phyloP scores from a whole-genome alignment of 1,284 basidiomycete genomes.

The Sporisorium iseilematis-ciliati region DNA sequence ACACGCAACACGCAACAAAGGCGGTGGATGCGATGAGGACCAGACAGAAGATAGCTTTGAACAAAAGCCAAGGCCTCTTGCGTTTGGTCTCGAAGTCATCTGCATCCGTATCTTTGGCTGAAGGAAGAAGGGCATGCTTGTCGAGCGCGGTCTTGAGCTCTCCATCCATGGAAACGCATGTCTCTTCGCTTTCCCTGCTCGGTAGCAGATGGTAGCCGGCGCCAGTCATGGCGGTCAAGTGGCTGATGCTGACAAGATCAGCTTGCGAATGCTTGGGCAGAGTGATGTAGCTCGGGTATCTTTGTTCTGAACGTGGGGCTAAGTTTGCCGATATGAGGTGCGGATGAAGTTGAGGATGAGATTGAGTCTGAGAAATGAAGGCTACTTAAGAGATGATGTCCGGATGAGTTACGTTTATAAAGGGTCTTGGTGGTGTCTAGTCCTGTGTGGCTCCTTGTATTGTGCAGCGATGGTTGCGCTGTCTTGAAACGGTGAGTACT shows the following conservation, averaged over 20 bases:
- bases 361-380: background rate
- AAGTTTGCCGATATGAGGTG: too few relatives aligned
- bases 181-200: conserved; percentile 41
- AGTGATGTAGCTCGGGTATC: too few relatives aligned
- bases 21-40: conserved; percentile 19
- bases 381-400: background rate
- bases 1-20: conserved; percentile 24
- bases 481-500: background rate
- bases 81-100: background rate
- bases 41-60: conserved; percentile 30
- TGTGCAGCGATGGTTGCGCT: background rate
- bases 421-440: too few relatives aligned
- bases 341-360: background rate
- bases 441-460: too few relatives aligned
- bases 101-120: background rate
- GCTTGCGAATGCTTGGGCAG: background rate
- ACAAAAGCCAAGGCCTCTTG: conserved; percentile 10
- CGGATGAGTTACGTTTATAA: background rate
- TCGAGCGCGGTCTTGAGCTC: conserved; percentile 10
- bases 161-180: conserved; percentile 17
- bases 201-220: conserved; percentile 42
- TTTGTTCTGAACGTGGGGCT: too few relatives aligned
- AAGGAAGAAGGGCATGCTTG: conserved; percentile 1
- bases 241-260: conserved; percentile 14
- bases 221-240: conserved; percentile 26